Evolutionary conservation across 208 protist species (phyloP).

Genomic region (Trypanosoma mega): DNA sequence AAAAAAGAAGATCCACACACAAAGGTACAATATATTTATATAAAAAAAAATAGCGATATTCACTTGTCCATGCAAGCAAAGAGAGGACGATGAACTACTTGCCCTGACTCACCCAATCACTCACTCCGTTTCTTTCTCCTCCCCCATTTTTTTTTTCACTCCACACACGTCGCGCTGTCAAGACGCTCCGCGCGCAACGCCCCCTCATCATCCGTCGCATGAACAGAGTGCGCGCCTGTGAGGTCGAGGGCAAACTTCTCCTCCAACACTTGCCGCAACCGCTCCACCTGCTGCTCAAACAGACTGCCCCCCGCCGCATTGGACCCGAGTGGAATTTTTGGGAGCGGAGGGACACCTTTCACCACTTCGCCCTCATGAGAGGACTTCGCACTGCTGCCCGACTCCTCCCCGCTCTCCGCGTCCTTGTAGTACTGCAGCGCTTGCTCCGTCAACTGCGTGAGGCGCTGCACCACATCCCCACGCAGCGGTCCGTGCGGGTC

Average conservation of each 20-base stretch:
- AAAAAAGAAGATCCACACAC: too few relatives aligned
- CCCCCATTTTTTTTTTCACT: neutral
- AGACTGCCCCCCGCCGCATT: neutral
- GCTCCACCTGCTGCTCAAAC: slow-evolving; percentile 22
- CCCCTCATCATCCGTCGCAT: too few relatives aligned
- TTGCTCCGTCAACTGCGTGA: neutral
- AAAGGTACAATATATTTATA: too few relatives aligned
- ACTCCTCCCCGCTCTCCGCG: neutral
- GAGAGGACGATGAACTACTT: too few relatives aligned
- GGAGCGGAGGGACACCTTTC: slow-evolving; percentile 16
- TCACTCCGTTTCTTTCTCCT: too few relatives aligned
- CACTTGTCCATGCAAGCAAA: too few relatives aligned
- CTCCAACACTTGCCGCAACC: slow-evolving; percentile 12
- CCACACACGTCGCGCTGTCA: neutral
- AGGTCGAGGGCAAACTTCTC: slow-evolving; percentile 22
- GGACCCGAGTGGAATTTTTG: neutral
- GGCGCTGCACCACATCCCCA: slow-evolving; percentile 3
- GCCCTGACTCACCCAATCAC: too few relatives aligned
- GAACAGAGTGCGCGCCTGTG: neutral
- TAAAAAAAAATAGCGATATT: too few relatives aligned
- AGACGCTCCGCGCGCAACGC: slow-evolving; percentile 13
- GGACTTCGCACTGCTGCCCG: neutral
- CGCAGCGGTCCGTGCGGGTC: slow-evolving; percentile 7
- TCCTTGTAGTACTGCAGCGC: slow-evolving; percentile 7
- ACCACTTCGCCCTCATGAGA: too few relatives aligned